phyloP scores from a whole-genome alignment of 805 yeast species.

The Blastobotrys americana region DNA sequence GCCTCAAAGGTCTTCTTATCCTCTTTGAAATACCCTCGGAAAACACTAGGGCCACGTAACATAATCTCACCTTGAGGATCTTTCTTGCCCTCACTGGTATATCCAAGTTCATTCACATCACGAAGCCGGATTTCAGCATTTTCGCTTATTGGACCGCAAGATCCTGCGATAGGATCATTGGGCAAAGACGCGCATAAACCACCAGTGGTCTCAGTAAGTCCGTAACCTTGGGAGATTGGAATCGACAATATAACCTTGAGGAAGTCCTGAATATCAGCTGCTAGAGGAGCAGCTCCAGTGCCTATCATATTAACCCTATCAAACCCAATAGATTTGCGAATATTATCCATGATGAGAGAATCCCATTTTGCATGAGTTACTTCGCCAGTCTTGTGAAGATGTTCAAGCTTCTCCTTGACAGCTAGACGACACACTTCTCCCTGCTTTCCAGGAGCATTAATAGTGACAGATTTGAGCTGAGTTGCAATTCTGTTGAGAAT shows the following conservation, averaged over 20 bases:
- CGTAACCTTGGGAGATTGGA: conserved; percentile 62
- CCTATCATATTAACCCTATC: conserved; percentile 36
- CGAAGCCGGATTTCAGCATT: conserved; percentile 51
- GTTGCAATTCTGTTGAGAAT: conserved; percentile 55
- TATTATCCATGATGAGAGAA: conserved; percentile 35
- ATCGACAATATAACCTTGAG: conserved; percentile 54
- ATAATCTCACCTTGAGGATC: conserved; percentile 52
- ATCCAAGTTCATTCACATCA: conserved; percentile 60
- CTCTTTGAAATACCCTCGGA: conserved; percentile 49
- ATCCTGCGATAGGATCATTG: conserved; percentile 43
- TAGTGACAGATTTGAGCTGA: conserved; percentile 45
- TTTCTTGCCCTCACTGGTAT: conserved; percentile 36
- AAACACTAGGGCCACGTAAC: conserved; percentile 58
- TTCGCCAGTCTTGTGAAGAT: conserved; percentile 32
- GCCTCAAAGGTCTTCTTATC: conserved; percentile 47
- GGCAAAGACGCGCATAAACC: conserved; percentile 40
- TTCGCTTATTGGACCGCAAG: conserved; percentile 54
- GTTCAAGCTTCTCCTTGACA: conserved; percentile 35
- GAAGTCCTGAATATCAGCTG: conserved; percentile 53
- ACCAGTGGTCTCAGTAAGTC: conserved; percentile 66
- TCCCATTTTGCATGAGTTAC: conserved; percentile 36
- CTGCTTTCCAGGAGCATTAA: conserved; percentile 39
- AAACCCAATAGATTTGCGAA: conserved; percentile 43
- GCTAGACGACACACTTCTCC: conserved; percentile 37
- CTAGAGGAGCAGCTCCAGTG: conserved; percentile 66